Evolutionary conservation across 495 filamentous ascomycete genomes (phyloP), one percentile per base, ranked within the genome.

Genomic region (Podospora tetraspora): DNA sequence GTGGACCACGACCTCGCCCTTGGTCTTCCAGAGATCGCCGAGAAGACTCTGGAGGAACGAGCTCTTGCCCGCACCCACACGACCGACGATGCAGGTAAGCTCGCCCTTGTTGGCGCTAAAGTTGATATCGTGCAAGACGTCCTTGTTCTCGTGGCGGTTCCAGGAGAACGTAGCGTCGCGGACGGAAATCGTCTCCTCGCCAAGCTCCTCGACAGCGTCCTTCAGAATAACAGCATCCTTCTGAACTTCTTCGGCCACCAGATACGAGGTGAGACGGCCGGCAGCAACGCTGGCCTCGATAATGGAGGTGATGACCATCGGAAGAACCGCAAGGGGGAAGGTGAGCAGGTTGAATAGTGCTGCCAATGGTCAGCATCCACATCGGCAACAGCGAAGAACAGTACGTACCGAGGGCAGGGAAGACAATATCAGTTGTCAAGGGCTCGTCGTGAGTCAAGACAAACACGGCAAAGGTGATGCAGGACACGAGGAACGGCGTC

Each of bases 401-500:
- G 23, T 23, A 57, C 70, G 29, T 70, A 75, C 70, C 93, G 70
- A 99, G 81, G 24, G 92, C 93, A 16, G 96, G 94, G 79, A 99
- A 99, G 25, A 99, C 92, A 71, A 99, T 94, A 1, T 96, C 91
- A 0, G 93, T 97, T 21, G 92, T 95, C 75, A 99, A 78, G 29
- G 96, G 94, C 34, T 82, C 81, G 70, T 93, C 84, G 57, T 86
- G 86, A 1, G 91, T 96, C 63, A 95, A 82, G 59, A 97, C 96
- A 73, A 95, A 99, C 21, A 98, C 92, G 16, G 92, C 89, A 74
- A 99, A 99, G 11, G 95, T 98, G 10, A 92, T 93, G 81, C 94
- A 98, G 16, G 96, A 98, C 16, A 99, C 96, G 34, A 99, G 85
- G 82, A 99, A 99, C 10, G 96, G 96, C 11, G 96, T 98, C n/a